phyloP scores from a whole-genome alignment of 139 green algal genomes.

The Coccomyxa sp. region DNA sequence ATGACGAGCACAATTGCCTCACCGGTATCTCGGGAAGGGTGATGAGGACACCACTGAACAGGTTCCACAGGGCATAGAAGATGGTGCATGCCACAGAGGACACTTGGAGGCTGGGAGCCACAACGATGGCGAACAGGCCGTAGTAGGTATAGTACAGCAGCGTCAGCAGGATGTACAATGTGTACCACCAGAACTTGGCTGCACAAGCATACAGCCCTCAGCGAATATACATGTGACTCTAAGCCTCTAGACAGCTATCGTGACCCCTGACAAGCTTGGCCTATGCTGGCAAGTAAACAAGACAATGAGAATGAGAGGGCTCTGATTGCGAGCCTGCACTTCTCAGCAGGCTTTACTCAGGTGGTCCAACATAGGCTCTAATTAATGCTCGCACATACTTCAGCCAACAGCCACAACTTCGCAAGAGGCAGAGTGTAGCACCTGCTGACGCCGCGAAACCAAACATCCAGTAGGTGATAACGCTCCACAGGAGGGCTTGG shows the following conservation, averaged over 20 bases:
- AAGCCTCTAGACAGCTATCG: not conserved
- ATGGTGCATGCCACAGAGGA: conserved; percentile 16
- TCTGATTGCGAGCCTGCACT: not conserved
- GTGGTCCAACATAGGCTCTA: too few relatives aligned
- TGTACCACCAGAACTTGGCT: conserved; percentile 62
- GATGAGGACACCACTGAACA: conserved; percentile 28
- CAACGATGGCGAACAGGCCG: conserved; percentile 30
- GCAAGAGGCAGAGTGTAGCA: not conserved
- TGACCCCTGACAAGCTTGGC: not conserved
- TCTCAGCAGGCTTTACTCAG: too few relatives aligned
- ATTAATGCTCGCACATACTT: not conserved
- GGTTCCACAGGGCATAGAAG: conserved; percentile 51
- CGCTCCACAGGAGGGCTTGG: conserved; percentile 20
- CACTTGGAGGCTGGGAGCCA: conserved; percentile 24
- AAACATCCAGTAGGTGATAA: conserved; percentile 13
- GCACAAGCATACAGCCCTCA: conserved; percentile 7
- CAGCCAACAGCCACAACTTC: not conserved
- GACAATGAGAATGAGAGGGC: not conserved
- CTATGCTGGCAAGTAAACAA: not conserved
- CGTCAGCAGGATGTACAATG: conserved; percentile 51
- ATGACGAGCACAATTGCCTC: too few relatives aligned
- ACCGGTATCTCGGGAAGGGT: conserved; percentile 20
- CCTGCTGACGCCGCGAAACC: not conserved
- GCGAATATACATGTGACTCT: too few relatives aligned
- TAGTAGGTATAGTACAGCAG: conserved; percentile 55